Evolutionary conservation across 2,329 filamentous ascomycete species (phyloP).

Genomic region (Huntiella savannae): DNA sequence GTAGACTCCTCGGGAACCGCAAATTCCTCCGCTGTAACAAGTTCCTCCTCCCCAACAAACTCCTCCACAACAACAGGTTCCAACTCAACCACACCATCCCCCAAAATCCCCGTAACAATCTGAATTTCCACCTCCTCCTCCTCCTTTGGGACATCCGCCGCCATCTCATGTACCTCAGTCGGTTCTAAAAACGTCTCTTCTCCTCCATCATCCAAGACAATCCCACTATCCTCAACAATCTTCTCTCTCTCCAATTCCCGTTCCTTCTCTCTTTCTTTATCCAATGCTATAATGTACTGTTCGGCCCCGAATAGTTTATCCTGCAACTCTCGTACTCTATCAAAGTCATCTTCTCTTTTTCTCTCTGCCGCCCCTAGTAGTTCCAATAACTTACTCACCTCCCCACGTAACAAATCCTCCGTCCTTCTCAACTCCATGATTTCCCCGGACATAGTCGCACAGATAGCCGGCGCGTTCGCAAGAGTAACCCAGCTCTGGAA

Average conservation of each 20-base stretch:
- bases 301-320: neutral
- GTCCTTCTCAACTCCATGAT: no score
- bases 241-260: neutral
- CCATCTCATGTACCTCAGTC: conserved; percentile 4
- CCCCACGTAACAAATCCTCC: no score
- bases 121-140: neutral
- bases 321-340: neutral
- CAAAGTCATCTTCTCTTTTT: neutral
- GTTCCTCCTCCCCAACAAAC: neutral
- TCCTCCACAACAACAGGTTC: no score
- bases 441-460: neutral
- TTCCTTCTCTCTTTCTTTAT: conserved; percentile 2
- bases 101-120: neutral
- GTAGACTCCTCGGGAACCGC: neutral
- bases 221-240: conserved; percentile 1
- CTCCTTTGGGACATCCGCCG: neutral
- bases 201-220: neutral
- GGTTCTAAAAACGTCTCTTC: neutral
- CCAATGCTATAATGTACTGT: neutral
- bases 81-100: no score
- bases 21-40: neutral
- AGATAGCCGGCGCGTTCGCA: conserved; percentile 7
- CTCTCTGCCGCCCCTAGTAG: neutral
- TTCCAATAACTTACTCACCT: no score
- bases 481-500: conserved; percentile 7